Conservation (phyloP, 2,329 filamentous ascomycete species). For the Cordyceps pruinosa region DNA sequence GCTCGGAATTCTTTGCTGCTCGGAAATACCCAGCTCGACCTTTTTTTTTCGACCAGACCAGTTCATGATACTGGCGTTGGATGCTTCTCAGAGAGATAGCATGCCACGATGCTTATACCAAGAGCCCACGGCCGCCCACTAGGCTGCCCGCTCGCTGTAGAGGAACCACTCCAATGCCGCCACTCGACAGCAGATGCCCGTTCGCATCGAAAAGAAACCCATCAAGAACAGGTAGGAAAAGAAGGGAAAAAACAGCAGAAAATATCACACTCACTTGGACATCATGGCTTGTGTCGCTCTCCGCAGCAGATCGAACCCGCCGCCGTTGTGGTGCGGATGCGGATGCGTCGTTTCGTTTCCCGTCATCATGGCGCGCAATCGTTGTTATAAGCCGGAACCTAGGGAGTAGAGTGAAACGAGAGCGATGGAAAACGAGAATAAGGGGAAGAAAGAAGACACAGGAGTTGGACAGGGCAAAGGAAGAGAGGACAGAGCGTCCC, state of each 20-base stretch:
- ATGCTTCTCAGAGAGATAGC: not conserved
- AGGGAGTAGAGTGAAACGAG: not conserved
- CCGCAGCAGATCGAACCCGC: conserved; percentile 50
- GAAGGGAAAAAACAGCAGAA: not conserved
- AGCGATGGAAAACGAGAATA: not conserved
- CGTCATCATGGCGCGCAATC: not conserved
- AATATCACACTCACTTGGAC: conserved; percentile 47
- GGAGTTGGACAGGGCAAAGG: not conserved
- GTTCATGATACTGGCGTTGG: not conserved
- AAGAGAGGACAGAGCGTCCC: not conserved
- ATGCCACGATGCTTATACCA: not conserved
- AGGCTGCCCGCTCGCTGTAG: not conserved
- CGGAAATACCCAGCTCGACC: too few species aligned
- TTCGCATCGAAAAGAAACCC: not conserved
- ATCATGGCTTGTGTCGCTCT: conserved; percentile 58
- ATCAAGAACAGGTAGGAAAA: not conserved
- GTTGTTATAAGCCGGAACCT: not conserved
- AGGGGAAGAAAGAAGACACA: not conserved
- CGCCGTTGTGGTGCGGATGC: conserved; percentile 23
- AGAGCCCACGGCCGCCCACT: not conserved
- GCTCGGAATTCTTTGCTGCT: not conserved
- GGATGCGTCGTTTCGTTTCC: conserved; percentile 10
- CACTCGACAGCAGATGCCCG: not conserved
- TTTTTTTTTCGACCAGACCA: not conserved
- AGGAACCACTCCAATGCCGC: not conserved